Evolutionary conservation across 1,139 yeast genomes (phyloP).

Genomic region (Suhomyces kunorum): DNA sequence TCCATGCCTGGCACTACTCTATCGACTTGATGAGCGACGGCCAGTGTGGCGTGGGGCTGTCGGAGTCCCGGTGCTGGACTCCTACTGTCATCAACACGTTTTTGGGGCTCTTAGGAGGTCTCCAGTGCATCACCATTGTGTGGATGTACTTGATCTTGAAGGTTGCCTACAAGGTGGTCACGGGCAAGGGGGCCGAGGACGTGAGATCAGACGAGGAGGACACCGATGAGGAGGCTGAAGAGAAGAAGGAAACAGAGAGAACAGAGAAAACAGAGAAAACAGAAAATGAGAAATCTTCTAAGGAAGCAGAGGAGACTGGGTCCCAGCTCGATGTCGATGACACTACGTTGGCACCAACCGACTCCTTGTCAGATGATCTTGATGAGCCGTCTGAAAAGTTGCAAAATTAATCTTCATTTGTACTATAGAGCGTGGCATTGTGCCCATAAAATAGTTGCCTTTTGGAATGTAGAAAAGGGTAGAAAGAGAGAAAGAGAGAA

Average conservation of each 20-base stretch:
- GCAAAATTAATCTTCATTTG: slow-evolving; percentile 7
- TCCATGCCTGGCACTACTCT: slow-evolving; percentile 47
- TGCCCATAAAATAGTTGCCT: slow-evolving; percentile 1
- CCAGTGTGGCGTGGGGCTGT: slow-evolving; percentile 31
- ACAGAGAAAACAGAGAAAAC: not conserved
- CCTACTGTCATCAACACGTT: slow-evolving; percentile 51
- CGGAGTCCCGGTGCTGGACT: slow-evolving; percentile 58
- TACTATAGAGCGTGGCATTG: slow-evolving; percentile 6
- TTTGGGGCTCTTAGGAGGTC: slow-evolving; percentile 57
- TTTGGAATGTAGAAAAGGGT: too few species aligned
- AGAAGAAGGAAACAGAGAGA: slow-evolving; percentile 3
- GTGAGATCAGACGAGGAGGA: slow-evolving; percentile 77
- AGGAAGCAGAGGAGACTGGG: slow-evolving; percentile 6
- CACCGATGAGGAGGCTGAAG: slow-evolving; percentile 31
- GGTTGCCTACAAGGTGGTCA: slow-evolving; percentile 68
- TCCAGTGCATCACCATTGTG: slow-evolving; percentile 64
- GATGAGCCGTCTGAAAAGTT: slow-evolving; percentile 10
- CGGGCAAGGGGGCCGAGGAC: slow-evolving; percentile 77
- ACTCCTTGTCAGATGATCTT: slow-evolving; percentile 9
- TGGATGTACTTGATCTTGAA: slow-evolving; percentile 77
- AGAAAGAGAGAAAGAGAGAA: too few species aligned
- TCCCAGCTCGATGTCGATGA: not conserved
- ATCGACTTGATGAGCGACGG: slow-evolving; percentile 39
- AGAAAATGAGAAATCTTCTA: not conserved
- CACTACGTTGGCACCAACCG: too few species aligned